A percentile compares a stretch with the other conserved stretches of the same genome.
These are phyloP conservation scores for Colletotrichum magnum DNA, from an alignment of 2,329 filamentous ascomycete genomes.

Conservation along the genomic window DNA sequence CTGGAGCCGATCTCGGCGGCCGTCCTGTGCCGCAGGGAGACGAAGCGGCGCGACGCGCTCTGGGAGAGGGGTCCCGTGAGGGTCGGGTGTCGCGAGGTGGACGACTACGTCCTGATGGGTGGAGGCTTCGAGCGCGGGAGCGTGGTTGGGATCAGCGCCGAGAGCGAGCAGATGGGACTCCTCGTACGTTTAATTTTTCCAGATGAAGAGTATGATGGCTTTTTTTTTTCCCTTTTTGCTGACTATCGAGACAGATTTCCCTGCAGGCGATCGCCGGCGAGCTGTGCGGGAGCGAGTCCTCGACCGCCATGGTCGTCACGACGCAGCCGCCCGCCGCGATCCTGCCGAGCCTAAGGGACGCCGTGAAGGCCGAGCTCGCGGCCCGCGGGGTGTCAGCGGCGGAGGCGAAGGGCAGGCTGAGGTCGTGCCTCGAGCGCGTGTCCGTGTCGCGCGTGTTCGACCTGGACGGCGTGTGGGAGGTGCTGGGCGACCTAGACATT, in stretches of 20 bases:
- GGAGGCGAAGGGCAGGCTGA: slow-evolving; percentile 45
- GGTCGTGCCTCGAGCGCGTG: slow-evolving; percentile 62
- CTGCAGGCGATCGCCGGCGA: slow-evolving; percentile 62
- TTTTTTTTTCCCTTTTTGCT: not conserved
- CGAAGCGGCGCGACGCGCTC: slow-evolving; percentile 50
- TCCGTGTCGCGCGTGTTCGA: slow-evolving; percentile 72
- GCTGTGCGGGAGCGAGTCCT: slow-evolving; percentile 48
- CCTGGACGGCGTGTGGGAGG: slow-evolving; percentile 70
- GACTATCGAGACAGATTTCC: slow-evolving; percentile 53
- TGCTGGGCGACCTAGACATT: slow-evolving; percentile 64
- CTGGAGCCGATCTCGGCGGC: slow-evolving; percentile 62
- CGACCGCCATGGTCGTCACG: slow-evolving; percentile 62
- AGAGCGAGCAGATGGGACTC: slow-evolving; percentile 64
- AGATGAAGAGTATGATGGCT: too few relatives aligned
- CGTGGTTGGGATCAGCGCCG: slow-evolving; percentile 68
- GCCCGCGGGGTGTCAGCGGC: slow-evolving; percentile 36
- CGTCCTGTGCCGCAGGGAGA: slow-evolving; percentile 57
- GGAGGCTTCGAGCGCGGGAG: slow-evolving; percentile 66
- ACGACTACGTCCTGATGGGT: slow-evolving; percentile 60
- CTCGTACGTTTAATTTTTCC: slow-evolving; percentile 53
- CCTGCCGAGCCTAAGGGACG: slow-evolving; percentile 57
- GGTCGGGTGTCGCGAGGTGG: slow-evolving; percentile 64
- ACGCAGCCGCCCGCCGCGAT: slow-evolving; percentile 59
- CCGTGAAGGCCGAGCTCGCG: slow-evolving; percentile 54
- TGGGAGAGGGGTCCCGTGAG: slow-evolving; percentile 49